These are phyloP conservation scores for Dovyalis caffra DNA, from an alignment of 345 rosid species.

Conservation along the genomic window DNA sequence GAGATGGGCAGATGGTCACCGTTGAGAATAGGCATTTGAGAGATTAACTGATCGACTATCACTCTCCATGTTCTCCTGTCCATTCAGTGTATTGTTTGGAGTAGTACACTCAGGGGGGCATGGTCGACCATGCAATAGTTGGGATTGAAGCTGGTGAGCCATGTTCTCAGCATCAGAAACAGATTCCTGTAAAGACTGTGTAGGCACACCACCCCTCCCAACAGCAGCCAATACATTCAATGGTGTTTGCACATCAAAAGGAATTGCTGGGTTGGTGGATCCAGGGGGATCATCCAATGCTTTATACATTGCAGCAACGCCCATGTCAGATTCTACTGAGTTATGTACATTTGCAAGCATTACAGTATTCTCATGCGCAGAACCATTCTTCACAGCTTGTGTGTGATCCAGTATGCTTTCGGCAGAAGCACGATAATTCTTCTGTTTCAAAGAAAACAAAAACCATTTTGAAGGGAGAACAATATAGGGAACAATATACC, in stretches of 20 bases:
- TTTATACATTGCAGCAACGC: conserved; percentile 34
- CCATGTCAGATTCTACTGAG: conserved; percentile 44
- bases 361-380: conserved; percentile 38
- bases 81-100: conserved; percentile 31
- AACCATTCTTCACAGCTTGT: conserved; percentile 42
- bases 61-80: conserved; percentile 23
- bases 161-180: conserved; percentile 44
- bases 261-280: conserved; percentile 26
- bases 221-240: conserved; percentile 26
- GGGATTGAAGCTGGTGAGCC: conserved; percentile 42
- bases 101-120: conserved; percentile 27
- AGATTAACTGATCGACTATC: conserved; percentile 36
- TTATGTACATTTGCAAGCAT: conserved; percentile 37
- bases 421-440: conserved; percentile 38
- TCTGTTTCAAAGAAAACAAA: conserved; percentile 34
- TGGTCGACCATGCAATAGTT: conserved; percentile 42
- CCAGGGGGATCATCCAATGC: conserved; percentile 31
- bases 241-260: conserved; percentile 37
- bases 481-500: background rate
- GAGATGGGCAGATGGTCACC: conserved; percentile 37
- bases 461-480: background rate
- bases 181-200: conserved; percentile 42
- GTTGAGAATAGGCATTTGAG: conserved; percentile 64
- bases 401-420: conserved; percentile 46
- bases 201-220: conserved; percentile 35